Evolutionary conservation across 495 filamentous ascomycete species (phyloP).

Genomic region (Astrothelium macrocarpum): DNA sequence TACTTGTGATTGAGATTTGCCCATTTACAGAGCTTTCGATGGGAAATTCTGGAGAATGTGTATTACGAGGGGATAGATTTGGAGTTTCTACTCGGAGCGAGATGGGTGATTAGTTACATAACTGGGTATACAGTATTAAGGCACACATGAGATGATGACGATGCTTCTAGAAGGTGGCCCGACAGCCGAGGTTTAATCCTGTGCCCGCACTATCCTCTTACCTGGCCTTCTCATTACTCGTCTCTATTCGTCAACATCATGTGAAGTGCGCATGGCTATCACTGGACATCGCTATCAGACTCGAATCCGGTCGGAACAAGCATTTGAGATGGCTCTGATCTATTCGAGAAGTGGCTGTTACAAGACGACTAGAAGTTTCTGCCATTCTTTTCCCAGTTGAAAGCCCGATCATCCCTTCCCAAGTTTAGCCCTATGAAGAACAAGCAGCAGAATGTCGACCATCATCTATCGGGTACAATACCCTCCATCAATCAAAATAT

Average conservation of each 20-base stretch:
- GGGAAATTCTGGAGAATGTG: too few relatives aligned
- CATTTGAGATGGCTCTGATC: neutral
- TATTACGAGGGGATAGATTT: neutral
- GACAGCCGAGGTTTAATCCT: neutral
- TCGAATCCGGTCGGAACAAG: neutral
- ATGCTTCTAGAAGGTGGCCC: neutral
- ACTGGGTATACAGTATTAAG: neutral
- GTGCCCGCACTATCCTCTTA: neutral
- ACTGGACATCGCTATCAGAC: too few relatives aligned
- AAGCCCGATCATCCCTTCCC: neutral
- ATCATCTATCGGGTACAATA: conserved; percentile 33
- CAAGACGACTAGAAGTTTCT: neutral
- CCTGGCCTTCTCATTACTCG: neutral
- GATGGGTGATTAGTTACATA: neutral
- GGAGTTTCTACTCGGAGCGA: neutral
- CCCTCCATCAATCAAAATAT: conserved; percentile 49
- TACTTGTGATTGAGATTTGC: conserved; percentile 38
- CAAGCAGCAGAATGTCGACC: neutral
- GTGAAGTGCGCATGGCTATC: too few relatives aligned
- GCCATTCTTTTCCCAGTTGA: neutral
- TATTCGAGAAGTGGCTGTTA: neutral
- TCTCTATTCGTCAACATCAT: neutral
- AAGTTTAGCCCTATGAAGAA: neutral
- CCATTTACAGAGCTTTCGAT: conserved; percentile 15
- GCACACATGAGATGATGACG: neutral